phyloP scores from a whole-genome alignment of 2,329 filamentous ascomycete species.

The Clonostachys rhizophaga region DNA sequence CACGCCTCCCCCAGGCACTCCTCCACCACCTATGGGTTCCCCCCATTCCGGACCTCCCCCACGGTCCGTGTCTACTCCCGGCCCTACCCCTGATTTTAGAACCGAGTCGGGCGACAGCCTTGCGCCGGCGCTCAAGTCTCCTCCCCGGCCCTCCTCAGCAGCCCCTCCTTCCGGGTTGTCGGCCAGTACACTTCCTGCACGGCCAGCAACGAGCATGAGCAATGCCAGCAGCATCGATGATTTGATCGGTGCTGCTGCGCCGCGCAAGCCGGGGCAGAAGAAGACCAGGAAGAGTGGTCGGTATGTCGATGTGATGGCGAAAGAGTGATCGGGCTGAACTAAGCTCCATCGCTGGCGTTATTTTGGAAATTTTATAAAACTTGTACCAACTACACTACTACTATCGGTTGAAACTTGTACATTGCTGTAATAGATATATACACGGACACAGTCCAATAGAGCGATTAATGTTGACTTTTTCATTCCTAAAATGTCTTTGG shows the following conservation, averaged over 20 bases:
- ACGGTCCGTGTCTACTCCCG: constrained; percentile 22
- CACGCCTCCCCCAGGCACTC: constrained; percentile 42
- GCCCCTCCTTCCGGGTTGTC: constrained; percentile 46
- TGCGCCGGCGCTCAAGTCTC: constrained; percentile 16
- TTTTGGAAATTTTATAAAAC: too few relatives aligned
- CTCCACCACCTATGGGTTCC: constrained; percentile 16
- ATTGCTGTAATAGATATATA: too few relatives aligned
- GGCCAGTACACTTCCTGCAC: constrained; percentile 6
- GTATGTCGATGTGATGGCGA: constrained; percentile 96
- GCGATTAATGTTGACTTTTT: too few relatives aligned
- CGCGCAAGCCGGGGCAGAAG: constrained; percentile 60
- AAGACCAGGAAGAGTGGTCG: constrained; percentile 78
- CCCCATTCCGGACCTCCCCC: constrained; percentile 8
- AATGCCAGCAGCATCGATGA: constrained; percentile 96
- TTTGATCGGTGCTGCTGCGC: constrained; percentile 69
- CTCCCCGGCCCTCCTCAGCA: constrained; percentile 40
- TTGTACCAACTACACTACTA: too few relatives aligned
- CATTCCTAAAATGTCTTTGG: too few relatives aligned
- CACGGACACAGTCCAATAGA: too few relatives aligned
- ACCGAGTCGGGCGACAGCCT: constrained; percentile 28
- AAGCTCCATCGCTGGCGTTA: constrained; percentile 3
- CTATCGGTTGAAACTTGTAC: too few relatives aligned
- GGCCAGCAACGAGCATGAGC: constrained; percentile 78
- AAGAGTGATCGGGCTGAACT: constrained; percentile 24
- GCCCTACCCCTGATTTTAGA: constrained; percentile 20